These are phyloP conservation scores for Aspergillus fumigatus DNA, from an alignment of 2,329 filamentous ascomycete species.

Conservation along the genomic window DNA sequence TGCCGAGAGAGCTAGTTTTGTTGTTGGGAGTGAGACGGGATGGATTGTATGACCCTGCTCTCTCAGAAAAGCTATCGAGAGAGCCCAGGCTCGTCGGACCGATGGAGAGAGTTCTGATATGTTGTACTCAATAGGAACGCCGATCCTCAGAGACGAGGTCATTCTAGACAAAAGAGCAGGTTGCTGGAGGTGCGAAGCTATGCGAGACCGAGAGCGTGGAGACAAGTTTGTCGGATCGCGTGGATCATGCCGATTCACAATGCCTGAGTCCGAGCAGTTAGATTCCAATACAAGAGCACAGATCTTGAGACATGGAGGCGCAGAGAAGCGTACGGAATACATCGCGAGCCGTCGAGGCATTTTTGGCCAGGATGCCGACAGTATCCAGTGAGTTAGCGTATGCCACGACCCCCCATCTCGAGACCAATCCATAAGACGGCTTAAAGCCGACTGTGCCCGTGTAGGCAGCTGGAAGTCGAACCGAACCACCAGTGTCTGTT, in stretches of 20 bases:
- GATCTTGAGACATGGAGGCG: background rate
- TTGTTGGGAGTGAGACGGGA: slow-evolving; percentile 75
- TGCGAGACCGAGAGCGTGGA: slow-evolving; percentile 49
- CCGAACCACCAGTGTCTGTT: slow-evolving; percentile 89
- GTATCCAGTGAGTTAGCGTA: slow-evolving; percentile 94
- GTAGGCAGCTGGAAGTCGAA: slow-evolving; percentile 82
- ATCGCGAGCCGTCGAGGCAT: slow-evolving; percentile 48
- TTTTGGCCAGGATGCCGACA: slow-evolving; percentile 67
- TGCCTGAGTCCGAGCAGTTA: slow-evolving; percentile 36
- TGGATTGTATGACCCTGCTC: slow-evolving; percentile 66
- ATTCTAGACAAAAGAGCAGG: slow-evolving; percentile 20
- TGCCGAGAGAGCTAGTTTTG: slow-evolving; percentile 77
- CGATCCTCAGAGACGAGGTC: slow-evolving; percentile 45
- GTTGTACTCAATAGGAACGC: slow-evolving; percentile 75
- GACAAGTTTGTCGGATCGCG: slow-evolving; percentile 72
- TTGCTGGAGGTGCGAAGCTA: slow-evolving; percentile 41
- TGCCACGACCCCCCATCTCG: slow-evolving; percentile 78
- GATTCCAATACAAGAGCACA: slow-evolving; percentile 13
- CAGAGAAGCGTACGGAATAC: slow-evolving; percentile 47
- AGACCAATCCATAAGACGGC: slow-evolving; percentile 83
- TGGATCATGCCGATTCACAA: slow-evolving; percentile 58
- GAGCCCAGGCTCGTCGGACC: slow-evolving; percentile 67
- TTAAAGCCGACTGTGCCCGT: slow-evolving; percentile 82
- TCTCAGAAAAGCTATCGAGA: slow-evolving; percentile 57
- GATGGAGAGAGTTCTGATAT: slow-evolving; percentile 69